Conservation (phyloP, 805 yeast genomes). For the Tetrapisispora fleetii region DNA sequence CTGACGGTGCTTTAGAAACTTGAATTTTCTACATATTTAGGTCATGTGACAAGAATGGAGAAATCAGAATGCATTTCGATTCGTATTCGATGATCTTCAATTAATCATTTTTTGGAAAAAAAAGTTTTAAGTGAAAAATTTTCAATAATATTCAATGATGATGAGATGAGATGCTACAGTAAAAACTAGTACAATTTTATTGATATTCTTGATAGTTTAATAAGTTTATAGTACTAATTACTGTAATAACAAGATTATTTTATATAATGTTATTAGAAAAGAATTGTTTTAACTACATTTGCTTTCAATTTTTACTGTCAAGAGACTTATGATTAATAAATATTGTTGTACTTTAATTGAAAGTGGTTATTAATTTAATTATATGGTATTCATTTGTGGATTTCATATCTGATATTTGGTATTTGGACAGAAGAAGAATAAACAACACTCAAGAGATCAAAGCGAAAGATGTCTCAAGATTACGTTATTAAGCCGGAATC, state of each 20-base stretch:
- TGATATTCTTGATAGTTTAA: not conserved
- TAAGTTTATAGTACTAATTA: not conserved
- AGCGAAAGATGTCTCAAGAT: slow-evolving; percentile 46
- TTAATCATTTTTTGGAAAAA: not conserved
- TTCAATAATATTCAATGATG: not conserved
- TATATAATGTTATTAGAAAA: too few relatives aligned
- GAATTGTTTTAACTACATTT: too few relatives aligned
- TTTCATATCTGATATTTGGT: too few relatives aligned
- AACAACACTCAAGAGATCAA: not conserved
- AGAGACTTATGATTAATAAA: too few relatives aligned
- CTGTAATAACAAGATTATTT: too few relatives aligned
- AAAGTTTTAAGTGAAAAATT: slow-evolving; percentile 1
- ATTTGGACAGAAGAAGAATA: not conserved
- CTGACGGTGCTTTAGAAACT: too few relatives aligned
- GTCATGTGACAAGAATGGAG: not conserved
- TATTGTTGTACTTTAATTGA: too few relatives aligned
- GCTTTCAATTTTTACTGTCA: too few relatives aligned
- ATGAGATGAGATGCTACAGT: slow-evolving; percentile 1
- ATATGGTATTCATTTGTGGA: too few relatives aligned
- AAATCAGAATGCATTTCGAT: not conserved
- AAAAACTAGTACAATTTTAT: not conserved
- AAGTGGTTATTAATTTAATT: too few relatives aligned
- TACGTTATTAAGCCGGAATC: slow-evolving; percentile 83
- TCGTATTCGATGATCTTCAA: not conserved
- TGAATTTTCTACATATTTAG: too few relatives aligned